Conservation (phyloP, 352 stramenopile species). For the Halophytophthora polymorphica region DNA sequence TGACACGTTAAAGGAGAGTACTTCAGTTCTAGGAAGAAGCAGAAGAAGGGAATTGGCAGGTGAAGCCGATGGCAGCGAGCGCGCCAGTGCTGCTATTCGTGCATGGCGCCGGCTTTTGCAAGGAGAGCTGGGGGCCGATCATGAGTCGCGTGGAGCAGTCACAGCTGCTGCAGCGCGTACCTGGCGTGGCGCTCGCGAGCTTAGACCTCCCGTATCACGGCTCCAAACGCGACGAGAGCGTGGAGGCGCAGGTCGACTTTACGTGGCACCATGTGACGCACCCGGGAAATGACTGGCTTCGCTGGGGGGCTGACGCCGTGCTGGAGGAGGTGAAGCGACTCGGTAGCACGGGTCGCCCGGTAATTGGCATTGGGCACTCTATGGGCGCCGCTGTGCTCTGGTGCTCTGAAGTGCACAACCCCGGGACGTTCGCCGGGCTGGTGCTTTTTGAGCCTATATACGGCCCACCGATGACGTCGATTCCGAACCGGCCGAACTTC, state of each 20-base stretch:
- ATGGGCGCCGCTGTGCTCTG: conserved; percentile 37
- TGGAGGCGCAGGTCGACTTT: conserved; percentile 21
- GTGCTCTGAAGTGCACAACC: conserved; percentile 22
- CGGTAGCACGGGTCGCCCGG: conserved; percentile 2
- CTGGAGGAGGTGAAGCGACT: conserved; percentile 10
- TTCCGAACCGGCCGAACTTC: conserved; percentile 16
- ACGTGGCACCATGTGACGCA: conserved; percentile 32
- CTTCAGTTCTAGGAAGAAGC: too few relatives aligned
- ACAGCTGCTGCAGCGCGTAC: conserved; percentile 14
- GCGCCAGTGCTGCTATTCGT: conserved; percentile 41
- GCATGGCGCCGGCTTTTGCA: conserved; percentile 45
- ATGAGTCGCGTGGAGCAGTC: conserved; percentile 25
- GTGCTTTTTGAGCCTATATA: conserved; percentile 53
- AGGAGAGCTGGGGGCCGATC: conserved; percentile 46
- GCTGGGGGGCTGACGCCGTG: conserved; percentile 14
- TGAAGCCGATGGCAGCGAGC: conserved; percentile 1
- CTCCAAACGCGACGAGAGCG: conserved; percentile 32
- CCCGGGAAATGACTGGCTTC: conserved; percentile 30
- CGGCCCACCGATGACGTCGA: conserved; percentile 5
- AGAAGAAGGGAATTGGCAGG: neutral
- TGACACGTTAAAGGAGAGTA: too few relatives aligned
- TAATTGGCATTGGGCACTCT: conserved; percentile 57
- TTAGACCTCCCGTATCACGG: conserved; percentile 48
- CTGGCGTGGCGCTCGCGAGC: conserved; percentile 9
- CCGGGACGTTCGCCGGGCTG: conserved; percentile 41